Evolutionary conservation across 768 basidiomycete genomes (phyloP).

Genomic region (Podaxis sp.): DNA sequence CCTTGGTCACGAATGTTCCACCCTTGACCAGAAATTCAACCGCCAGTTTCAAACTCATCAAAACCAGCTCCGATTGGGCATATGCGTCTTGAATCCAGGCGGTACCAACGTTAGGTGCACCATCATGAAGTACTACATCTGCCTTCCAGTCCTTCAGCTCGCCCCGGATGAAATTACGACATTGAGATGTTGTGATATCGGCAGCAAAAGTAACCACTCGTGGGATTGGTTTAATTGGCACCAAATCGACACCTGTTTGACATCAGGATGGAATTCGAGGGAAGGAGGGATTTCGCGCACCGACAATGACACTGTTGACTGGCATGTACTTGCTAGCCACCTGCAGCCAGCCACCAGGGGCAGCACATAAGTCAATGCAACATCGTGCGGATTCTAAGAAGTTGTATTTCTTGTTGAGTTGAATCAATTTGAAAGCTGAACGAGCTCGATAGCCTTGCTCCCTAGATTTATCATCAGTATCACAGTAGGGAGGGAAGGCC

Average conservation of each 20-base stretch:
- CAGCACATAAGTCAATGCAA: conserved; percentile 96
- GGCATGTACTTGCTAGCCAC: conserved; percentile 99
- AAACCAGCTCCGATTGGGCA: conserved; percentile 92
- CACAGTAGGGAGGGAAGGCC: conserved; percentile 2
- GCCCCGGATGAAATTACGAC: conserved; percentile 77
- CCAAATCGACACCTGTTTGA: conserved; percentile 82
- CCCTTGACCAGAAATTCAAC: conserved; percentile 92
- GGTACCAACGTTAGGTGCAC: conserved; percentile 98
- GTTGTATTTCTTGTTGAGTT: conserved; percentile 96
- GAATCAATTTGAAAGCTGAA: conserved; percentile 98
- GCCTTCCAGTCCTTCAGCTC: conserved; percentile 99
- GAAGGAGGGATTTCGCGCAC: conserved; percentile 35
- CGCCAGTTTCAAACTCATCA: conserved; percentile 92
- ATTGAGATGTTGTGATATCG: conserved; percentile 91
- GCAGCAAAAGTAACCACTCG: conserved; percentile 86
- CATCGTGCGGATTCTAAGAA: conserved; percentile 88
- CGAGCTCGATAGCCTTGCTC: conserved; percentile 99
- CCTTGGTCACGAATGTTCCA: conserved; percentile 96
- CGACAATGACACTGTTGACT: conserved; percentile 84
- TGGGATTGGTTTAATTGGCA: conserved; percentile 94
- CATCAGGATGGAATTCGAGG: conserved; percentile 8
- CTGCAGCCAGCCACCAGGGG: conserved; percentile 98
- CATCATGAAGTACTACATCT: conserved; percentile 96
- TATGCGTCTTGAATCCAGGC: conserved; percentile 99
- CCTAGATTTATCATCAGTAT: conserved; percentile 36